These are phyloP conservation scores for Persicaria tinctoria DNA, from an alignment of 148 eudicot species.

Conservation along the genomic window DNA sequence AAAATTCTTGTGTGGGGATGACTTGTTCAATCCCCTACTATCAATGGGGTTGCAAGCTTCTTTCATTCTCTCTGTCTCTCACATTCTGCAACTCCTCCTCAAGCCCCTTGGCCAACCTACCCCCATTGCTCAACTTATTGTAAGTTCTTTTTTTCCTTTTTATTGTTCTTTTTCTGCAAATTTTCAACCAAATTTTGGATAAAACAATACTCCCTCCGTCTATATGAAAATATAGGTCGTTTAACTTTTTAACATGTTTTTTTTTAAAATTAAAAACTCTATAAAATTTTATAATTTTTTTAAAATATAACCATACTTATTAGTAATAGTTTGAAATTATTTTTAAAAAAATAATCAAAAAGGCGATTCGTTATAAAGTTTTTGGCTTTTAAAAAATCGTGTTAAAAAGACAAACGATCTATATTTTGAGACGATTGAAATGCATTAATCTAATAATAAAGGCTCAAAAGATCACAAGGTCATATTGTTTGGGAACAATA, in stretches of 20 bases:
- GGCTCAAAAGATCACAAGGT: background rate
- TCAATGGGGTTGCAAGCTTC: constrained; percentile 74
- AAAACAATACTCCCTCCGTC: background rate
- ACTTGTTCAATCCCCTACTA: constrained; percentile 68
- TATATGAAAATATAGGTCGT: background rate
- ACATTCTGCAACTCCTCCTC: constrained; percentile 61
- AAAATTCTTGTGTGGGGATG: constrained; percentile 40
- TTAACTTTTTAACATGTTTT: too few species aligned
- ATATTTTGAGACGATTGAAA: too few species aligned
- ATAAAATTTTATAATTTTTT: background rate
- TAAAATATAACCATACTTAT: background rate
- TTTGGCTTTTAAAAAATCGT: too few species aligned
- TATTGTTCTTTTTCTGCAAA: background rate
- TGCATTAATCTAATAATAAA: background rate
- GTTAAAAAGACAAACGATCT: background rate
- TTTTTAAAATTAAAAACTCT: too few species aligned
- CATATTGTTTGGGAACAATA: background rate
- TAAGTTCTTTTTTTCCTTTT: constrained; percentile 36
- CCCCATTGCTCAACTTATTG: constrained; percentile 87
- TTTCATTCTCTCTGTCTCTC: constrained; percentile 68
- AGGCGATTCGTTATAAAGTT: too few species aligned
- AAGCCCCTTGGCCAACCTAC: constrained; percentile 79
- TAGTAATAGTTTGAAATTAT: background rate
- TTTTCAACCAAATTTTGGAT: background rate
- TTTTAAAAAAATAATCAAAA: background rate